Conservation (phyloP, 2,329 filamentous ascomycete genomes). For the Sclerotinia glacialis region DNA sequence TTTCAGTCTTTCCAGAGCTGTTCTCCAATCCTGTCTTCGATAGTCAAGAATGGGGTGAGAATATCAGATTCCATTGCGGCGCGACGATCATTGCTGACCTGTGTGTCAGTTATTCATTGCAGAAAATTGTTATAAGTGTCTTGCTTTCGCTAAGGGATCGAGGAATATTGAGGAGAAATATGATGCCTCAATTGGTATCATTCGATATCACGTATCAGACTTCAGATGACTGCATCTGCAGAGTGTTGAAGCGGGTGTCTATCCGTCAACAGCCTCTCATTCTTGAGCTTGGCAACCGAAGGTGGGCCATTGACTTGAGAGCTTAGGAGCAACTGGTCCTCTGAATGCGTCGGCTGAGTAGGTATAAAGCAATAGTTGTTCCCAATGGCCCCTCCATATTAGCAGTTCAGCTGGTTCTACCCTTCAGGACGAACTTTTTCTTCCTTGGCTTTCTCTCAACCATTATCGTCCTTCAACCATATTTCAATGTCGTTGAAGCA, state of each 20-base stretch:
- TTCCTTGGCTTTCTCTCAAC: not conserved
- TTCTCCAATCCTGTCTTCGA: not conserved
- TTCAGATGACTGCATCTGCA: constrained; percentile 3
- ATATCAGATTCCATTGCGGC: not conserved
- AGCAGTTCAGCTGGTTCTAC: not conserved
- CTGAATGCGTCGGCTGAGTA: too few species aligned
- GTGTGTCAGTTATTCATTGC: not conserved
- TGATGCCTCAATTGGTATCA: not conserved
- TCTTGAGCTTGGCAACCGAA: not conserved
- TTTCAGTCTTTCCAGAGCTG: not conserved
- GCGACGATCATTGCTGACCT: not conserved
- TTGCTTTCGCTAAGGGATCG: not conserved
- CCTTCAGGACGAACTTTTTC: not conserved
- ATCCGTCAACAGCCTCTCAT: not conserved
- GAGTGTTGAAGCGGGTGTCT: not conserved
- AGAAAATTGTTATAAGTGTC: not conserved
- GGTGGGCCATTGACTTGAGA: not conserved
- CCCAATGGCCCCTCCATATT: not conserved
- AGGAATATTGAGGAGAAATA: not conserved
- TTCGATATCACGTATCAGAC: not conserved
- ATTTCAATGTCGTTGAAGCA: not conserved
- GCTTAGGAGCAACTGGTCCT: not conserved
- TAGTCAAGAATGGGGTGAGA: not conserved
- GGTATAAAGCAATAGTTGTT: not conserved
- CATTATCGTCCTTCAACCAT: not conserved